phyloP scores from a whole-genome alignment of 495 filamentous ascomycete species.

The Trichoderma gamsii region DNA sequence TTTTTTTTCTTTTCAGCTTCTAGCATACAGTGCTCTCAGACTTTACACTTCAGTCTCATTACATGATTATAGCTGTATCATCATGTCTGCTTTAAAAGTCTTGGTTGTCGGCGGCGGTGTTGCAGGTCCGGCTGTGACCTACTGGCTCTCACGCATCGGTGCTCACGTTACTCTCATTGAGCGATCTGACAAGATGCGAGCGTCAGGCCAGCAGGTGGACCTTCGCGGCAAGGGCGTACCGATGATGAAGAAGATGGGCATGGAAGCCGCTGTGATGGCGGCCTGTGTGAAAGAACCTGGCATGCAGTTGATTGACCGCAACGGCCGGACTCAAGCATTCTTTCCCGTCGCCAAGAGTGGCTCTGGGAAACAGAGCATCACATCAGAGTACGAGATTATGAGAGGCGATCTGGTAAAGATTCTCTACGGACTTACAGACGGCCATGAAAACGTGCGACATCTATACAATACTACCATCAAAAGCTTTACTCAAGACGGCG shows the following conservation, averaged over 20 bases:
- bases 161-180: conserved; percentile 49
- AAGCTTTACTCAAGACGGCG: conserved; percentile 23
- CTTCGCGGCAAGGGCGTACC: conserved; percentile 43
- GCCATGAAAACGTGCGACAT: conserved; percentile 35
- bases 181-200: conserved; percentile 38
- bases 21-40: neutral
- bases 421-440: conserved; percentile 36
- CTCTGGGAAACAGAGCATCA: conserved; percentile 37
- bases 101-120: conserved; percentile 33
- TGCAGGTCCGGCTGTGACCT: conserved; percentile 44
- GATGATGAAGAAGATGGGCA: conserved; percentile 47
- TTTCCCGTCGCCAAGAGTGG: conserved; percentile 38
- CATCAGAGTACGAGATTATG: conserved; percentile 53
- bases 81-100: conserved; percentile 15
- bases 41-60: neutral
- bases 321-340: conserved; percentile 33
- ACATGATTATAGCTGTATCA: neutral
- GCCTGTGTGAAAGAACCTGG: conserved; percentile 38
- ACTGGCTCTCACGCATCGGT: conserved; percentile 45
- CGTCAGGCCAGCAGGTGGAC: conserved; percentile 49
- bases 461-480: conserved; percentile 36
- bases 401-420: conserved; percentile 46
- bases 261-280: conserved; percentile 39
- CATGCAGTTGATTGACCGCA: conserved; percentile 35
- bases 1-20: neutral